Evolutionary conservation across 148 eudicot species (phyloP).

Genomic region (Beta vulgaris): DNA sequence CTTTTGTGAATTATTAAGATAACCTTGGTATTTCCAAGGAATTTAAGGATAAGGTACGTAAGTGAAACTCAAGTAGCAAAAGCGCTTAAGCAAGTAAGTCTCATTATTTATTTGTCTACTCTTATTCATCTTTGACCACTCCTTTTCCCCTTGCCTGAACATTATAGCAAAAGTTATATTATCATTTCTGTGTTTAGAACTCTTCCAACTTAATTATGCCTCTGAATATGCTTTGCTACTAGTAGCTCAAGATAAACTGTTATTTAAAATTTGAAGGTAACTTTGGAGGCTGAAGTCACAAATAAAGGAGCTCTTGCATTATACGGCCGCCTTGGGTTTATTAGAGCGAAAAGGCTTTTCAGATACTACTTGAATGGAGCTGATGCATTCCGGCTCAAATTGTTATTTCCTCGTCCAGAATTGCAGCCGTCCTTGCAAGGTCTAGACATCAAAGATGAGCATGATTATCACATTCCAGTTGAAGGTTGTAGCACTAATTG

Average conservation of each 20-base stretch:
- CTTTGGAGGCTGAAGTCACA: conserved; percentile 95
- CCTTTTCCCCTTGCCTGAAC: neutral
- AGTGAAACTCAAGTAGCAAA: too few relatives aligned
- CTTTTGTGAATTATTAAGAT: too few relatives aligned
- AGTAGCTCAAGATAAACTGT: conserved; percentile 3
- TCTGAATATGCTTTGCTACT: neutral
- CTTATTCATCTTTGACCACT: neutral
- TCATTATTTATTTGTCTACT: too few relatives aligned
- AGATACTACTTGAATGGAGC: conserved; percentile 91
- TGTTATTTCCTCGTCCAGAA: conserved; percentile 67
- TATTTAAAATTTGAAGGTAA: conserved; percentile 51
- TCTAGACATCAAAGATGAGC: conserved; percentile 25
- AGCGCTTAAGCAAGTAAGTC: too few relatives aligned
- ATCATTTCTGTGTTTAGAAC: neutral
- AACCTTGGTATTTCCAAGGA: too few relatives aligned
- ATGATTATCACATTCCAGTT: conserved; percentile 25
- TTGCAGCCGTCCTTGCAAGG: conserved; percentile 37
- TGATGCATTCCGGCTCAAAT: conserved; percentile 88
- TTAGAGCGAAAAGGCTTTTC: conserved; percentile 89
- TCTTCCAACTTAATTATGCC: neutral
- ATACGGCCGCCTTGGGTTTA: conserved; percentile 91
- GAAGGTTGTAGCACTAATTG: conserved; percentile 29
- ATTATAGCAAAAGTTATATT: neutral
- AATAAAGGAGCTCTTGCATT: conserved; percentile 93
- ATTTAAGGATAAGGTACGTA: too few relatives aligned